Conservation (phyloP, 306 rosid species). For the Hippophae gyantsensis region DNA sequence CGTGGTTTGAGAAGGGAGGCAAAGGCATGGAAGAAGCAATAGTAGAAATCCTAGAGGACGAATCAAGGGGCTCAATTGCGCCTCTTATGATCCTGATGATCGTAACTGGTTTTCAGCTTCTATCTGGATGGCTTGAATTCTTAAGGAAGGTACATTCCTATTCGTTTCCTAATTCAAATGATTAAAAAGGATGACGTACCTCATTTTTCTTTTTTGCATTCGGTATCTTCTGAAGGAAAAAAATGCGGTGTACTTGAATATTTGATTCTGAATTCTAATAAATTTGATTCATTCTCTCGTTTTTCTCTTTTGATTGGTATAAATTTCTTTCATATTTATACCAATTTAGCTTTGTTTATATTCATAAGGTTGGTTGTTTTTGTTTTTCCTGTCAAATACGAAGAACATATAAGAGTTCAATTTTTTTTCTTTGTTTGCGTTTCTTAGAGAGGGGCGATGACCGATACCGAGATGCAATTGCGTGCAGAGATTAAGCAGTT, state of each 20-base stretch:
- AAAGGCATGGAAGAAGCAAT: constrained; percentile 21
- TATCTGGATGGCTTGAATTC: constrained; percentile 42
- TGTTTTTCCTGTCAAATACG: no score
- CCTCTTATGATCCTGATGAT: constrained; percentile 51
- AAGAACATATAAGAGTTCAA: neutral
- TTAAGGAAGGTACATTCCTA: constrained; percentile 36
- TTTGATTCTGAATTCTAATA: neutral
- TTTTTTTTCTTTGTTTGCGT: neutral
- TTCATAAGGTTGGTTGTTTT: no score
- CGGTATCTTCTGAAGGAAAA: neutral
- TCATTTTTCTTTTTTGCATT: neutral
- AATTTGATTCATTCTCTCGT: neutral
- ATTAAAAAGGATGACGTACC: no score
- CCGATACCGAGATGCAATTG: constrained; percentile 33
- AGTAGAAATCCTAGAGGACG: constrained; percentile 23
- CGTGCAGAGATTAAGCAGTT: constrained; percentile 59
- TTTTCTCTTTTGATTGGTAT: neutral
- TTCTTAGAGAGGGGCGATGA: constrained; percentile 40
- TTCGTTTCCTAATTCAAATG: neutral
- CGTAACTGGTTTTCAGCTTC: constrained; percentile 49
- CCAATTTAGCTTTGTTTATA: neutral
- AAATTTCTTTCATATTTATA: neutral
- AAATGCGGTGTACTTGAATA: neutral
- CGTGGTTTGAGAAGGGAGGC: neutral
- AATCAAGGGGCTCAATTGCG: constrained; percentile 35